These are phyloP conservation scores for Exophiala dermatitidis DNA, from an alignment of 2,329 filamentous ascomycete genomes.

Conservation along the genomic window DNA sequence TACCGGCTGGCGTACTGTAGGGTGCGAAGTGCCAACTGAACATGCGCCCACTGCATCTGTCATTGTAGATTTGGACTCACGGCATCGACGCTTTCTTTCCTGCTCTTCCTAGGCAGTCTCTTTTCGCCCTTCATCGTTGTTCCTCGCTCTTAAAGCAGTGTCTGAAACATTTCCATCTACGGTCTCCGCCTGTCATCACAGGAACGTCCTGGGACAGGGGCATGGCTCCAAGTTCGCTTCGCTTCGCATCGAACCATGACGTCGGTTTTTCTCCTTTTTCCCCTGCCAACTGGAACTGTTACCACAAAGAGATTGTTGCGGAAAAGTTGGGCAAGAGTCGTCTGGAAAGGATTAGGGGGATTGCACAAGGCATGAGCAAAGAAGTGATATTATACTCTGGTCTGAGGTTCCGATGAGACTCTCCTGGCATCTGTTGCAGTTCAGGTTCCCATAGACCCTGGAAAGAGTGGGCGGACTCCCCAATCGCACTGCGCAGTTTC, in stretches of 20 bases:
- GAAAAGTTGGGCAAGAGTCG: neutral
- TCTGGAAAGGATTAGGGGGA: neutral
- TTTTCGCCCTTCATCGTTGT: neutral
- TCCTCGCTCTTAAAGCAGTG: neutral
- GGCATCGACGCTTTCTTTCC: neutral
- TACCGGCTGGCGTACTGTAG: neutral
- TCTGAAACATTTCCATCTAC: neutral
- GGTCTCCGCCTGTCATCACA: slow-evolving; percentile 6
- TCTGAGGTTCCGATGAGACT: neutral
- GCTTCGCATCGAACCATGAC: slow-evolving; percentile 17
- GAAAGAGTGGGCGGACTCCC: neutral
- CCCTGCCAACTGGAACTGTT: neutral
- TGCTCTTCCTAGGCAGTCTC: neutral
- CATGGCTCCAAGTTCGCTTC: slow-evolving; percentile 14
- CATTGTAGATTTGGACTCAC: neutral
- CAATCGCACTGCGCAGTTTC: slow-evolving; percentile 3
- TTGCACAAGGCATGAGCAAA: neutral
- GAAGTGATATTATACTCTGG: neutral
- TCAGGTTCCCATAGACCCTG: neutral
- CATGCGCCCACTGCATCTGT: neutral
- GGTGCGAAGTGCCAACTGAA: neutral
- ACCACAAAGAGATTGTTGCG: neutral
- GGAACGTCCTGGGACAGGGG: slow-evolving; percentile 5
- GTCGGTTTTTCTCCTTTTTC: slow-evolving; percentile 15
- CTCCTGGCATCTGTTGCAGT: neutral